These are phyloP conservation scores for Corymbia calophylla DNA, from an alignment of 441 rosid genomes.

Conservation along the genomic window DNA sequence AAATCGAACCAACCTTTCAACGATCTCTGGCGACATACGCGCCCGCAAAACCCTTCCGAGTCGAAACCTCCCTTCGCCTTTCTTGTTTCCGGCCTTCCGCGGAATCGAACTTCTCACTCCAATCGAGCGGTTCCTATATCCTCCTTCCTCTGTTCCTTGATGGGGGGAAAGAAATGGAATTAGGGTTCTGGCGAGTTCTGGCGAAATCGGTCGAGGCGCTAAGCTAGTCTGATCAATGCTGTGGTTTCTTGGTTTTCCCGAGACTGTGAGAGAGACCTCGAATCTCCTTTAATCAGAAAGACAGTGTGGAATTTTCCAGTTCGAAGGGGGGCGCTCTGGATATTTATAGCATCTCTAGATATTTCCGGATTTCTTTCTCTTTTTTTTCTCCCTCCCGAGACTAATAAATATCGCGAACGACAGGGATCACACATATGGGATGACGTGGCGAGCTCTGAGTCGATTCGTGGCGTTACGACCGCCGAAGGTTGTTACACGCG, in stretches of 20 bases:
- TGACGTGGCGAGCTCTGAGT: conserved; percentile 18
- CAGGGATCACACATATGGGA: background rate
- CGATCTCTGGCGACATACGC: background rate
- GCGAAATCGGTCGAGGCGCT: background rate
- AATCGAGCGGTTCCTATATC: background rate
- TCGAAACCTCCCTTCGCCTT: background rate
- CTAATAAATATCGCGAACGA: background rate
- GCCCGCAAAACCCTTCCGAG: no score
- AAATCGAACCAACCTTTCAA: conserved; percentile 9
- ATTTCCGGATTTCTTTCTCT: conserved; percentile 12
- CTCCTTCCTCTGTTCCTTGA: background rate
- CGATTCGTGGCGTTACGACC: background rate
- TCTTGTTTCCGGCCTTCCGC: background rate
- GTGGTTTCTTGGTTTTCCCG: background rate
- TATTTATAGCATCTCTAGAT: conserved; percentile 48
- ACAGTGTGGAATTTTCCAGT: background rate
- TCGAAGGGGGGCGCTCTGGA: background rate
- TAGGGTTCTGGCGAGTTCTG: background rate
- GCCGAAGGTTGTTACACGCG: background rate
- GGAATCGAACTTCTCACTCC: background rate
- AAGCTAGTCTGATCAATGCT: background rate
- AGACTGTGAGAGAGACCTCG: background rate
- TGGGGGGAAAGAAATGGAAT: background rate
- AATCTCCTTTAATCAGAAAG: background rate
- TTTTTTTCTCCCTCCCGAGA: background rate